A percentile compares a stretch with the other conserved stretches of the same genome.
Evolutionary conservation across 1,139 yeast species (phyloP).

Genomic region (Meyerozyma guilliermondii): DNA sequence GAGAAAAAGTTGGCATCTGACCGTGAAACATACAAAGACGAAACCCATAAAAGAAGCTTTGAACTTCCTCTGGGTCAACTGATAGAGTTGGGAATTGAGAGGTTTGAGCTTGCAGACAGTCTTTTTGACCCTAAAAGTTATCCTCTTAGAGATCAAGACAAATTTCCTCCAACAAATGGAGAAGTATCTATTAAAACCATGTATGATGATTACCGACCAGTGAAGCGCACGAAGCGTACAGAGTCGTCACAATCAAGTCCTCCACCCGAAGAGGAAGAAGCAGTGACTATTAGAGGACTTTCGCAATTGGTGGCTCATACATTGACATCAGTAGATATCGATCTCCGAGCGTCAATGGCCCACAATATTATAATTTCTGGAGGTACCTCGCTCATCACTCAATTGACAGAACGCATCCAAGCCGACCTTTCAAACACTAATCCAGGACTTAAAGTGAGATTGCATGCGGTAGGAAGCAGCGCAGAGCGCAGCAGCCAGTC

Average conservation of each 20-base stretch:
- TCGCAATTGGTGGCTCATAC: slow-evolving; percentile 68
- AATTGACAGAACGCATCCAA: slow-evolving; percentile 75
- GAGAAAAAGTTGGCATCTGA: slow-evolving; percentile 30
- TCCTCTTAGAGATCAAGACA: slow-evolving; percentile 14
- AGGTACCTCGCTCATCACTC: slow-evolving; percentile 82
- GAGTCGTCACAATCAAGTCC: slow-evolving; percentile 38
- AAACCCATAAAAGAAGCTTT: slow-evolving; percentile 47
- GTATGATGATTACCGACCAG: slow-evolving; percentile 63
- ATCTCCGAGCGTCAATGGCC: slow-evolving; percentile 83
- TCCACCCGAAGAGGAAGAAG: slow-evolving; percentile 22
- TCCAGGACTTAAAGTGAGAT: slow-evolving; percentile 89
- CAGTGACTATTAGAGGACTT: slow-evolving; percentile 43
- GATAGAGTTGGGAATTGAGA: slow-evolving; percentile 42
- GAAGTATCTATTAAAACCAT: slow-evolving; percentile 31
- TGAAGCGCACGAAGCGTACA: slow-evolving; percentile 53
- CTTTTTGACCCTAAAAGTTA: slow-evolving; percentile 61
- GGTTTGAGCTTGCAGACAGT: slow-evolving; percentile 69
- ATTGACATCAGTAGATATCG: slow-evolving; percentile 74
- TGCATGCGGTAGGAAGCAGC: slow-evolving; percentile 83
- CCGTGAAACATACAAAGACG: slow-evolving; percentile 27
- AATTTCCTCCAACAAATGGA: slow-evolving; percentile 35
- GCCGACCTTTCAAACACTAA: slow-evolving; percentile 66
- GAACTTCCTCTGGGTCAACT: slow-evolving; percentile 74
- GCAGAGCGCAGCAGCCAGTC: slow-evolving; percentile 80
- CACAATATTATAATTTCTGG: slow-evolving; percentile 93